Base-by-base conservation (phyloP, 345 rosid species). In the Populus ilicifolia region DNA sequence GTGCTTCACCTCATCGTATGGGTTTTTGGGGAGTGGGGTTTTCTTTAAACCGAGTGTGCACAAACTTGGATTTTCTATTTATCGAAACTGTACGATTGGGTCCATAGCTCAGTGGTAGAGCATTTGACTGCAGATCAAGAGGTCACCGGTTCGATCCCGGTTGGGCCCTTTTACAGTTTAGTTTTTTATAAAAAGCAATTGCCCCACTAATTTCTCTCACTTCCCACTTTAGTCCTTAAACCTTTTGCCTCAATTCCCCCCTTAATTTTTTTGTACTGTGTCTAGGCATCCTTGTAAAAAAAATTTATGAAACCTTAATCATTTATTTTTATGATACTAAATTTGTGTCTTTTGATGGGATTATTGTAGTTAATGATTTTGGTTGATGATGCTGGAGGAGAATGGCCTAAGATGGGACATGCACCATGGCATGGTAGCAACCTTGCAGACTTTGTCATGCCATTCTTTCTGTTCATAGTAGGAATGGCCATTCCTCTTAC, bases 391-490 rank as follows among this genome's bases (percentile, higher is more conserved):
- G 97, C 94, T 4, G 98, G 97, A 67, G 98, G 94, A 78, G 95
- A 91, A 23, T 93, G 94, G 95, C 98, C 98, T 5, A 66, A 35
- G 84, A 94, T 93, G 33, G 88, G 88, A 35, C 98, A 94, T 44
- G 95, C 98, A 27, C 92, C 97, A 0, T 94, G 98, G 98, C 81
- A 91, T 36, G 97, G 98, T 18, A 91, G 97, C 85, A 88, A 94
- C 81, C 86, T 94, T 38, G 98, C 98, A 25, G 98, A 94, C 89
- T 94, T 91, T 75, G 98, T 93, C 6, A 91, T 93, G 97, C 98
- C 98, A 17, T 94, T 94, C 88, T 94, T 94, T 63, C 79, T 94
- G 65, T 93, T 94, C 83, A 93, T 91, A 30, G 98, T 94, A 20
- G 98, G 98, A 16, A 88, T 93, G 89, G 90, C 98, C 84, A 85